phyloP scores from a whole-genome alignment of 345 rosid genomes.

The Eucalyptus brandiana region DNA sequence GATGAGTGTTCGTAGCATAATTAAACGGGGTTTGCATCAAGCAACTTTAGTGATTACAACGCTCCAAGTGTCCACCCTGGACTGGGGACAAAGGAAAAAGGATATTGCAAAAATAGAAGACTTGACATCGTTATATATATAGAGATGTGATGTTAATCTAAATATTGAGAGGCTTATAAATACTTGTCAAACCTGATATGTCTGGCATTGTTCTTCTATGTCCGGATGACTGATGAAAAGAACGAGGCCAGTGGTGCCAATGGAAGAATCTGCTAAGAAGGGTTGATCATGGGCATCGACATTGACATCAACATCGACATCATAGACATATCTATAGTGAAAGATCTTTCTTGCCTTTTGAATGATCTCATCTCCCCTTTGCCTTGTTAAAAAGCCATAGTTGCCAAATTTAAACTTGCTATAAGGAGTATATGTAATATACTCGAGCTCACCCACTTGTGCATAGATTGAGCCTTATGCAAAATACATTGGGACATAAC shows the following conservation, averaged over 20 bases:
- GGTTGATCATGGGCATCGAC: background rate
- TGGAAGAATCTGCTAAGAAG: background rate
- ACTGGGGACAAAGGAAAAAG: background rate
- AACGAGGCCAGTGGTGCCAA: background rate
- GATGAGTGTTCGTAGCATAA: background rate
- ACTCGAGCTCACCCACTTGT: background rate
- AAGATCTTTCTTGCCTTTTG: background rate
- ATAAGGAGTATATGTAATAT: background rate
- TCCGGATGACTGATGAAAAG: background rate
- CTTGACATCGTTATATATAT: background rate
- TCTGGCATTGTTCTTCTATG: background rate
- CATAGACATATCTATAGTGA: background rate
- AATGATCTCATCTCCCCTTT: background rate
- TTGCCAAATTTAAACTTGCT: background rate
- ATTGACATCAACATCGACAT: background rate
- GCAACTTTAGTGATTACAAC: background rate
- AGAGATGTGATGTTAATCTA: background rate
- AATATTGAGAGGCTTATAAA: background rate
- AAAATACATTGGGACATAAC: background rate
- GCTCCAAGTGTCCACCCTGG: background rate
- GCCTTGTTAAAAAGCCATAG: background rate
- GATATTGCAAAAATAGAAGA: background rate
- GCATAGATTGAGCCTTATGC: background rate
- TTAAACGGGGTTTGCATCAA: background rate
- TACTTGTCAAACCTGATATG: background rate